phyloP scores from a whole-genome alignment of 2,329 filamentous ascomycete genomes.

The Colletotrichum destructivum region DNA sequence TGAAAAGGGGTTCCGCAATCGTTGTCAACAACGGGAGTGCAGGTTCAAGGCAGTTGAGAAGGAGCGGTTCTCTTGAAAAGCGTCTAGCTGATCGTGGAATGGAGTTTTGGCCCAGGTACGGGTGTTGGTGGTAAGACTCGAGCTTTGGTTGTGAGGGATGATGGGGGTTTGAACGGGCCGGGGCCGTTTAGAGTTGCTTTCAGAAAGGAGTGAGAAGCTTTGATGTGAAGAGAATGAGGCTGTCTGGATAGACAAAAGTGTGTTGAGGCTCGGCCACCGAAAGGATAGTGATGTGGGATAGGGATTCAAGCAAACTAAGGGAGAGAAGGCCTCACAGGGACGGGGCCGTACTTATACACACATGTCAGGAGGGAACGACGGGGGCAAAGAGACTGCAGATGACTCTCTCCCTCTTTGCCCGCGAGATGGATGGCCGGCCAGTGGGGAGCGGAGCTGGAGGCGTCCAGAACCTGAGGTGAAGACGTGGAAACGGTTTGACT shows the following conservation, averaged over 20 bases:
- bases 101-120: constrained; percentile 23
- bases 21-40: constrained; percentile 39
- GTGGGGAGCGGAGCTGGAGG: constrained; percentile 38
- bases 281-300: constrained; percentile 41
- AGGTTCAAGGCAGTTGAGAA: constrained; percentile 16
- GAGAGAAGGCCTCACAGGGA: constrained; percentile 6
- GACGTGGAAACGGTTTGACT: constrained; percentile 13
- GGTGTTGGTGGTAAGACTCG: constrained; percentile 35
- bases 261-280: constrained; percentile 38
- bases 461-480: constrained; percentile 12
- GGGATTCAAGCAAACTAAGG: constrained; percentile 26
- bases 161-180: constrained; percentile 25
- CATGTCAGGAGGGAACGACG: constrained; percentile 14
- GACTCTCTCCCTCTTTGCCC: constrained; percentile 17
- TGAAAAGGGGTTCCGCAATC: constrained; percentile 28
- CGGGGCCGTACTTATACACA: constrained; percentile 36
- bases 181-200: constrained; percentile 35
- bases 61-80: constrained; percentile 19
- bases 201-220: constrained; percentile 42
- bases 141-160: constrained; percentile 23
- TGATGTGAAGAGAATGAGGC: constrained; percentile 33
- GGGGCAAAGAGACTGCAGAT: constrained; percentile 8
- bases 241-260: constrained; percentile 41
- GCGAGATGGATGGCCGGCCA: constrained; percentile 24
- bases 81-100: constrained; percentile 35